Base-by-base conservation (phyloP, 2,329 filamentous ascomycete genomes). In the Zymoseptoria brevis region DNA sequence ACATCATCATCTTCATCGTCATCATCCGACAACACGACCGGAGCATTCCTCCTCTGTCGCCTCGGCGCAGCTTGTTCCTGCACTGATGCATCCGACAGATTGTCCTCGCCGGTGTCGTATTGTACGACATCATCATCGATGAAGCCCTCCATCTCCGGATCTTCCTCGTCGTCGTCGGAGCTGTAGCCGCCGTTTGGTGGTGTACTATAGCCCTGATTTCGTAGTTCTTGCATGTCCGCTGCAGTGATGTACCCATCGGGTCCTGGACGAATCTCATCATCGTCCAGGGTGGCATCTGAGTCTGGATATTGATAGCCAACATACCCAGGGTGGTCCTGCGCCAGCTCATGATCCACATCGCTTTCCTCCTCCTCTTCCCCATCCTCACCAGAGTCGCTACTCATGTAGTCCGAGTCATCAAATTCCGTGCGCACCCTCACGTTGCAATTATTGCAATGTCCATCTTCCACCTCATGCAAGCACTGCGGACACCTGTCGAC, bases 401-500 rank as follows among this genome's bases (percentile, higher is more conserved):
- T 8, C n/a, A 74, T 62, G 1, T 56, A 53, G 21, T 62, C 59
- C 54, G 61, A 58, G 60, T 73, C 71, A 19, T 76, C 75, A 57
- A 77, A 75, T 57, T 80, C 78, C 21, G 78, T 75, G 55, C 78
- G 76, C 56, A 80, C 82, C 54, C 81, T 79, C 59, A 77, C 62
- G 7, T 75, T 75, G 61, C 86, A 88, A 19, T 77, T 74, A 21
- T 69, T 62, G 66, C 86, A 89, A 66, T 71, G 64, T 58, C 82
- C 82, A 50, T 85, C 83, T 68, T 85, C 83, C 53, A 88, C 75
- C 70, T 88, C 86, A 79, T 81, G 83, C 8, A 78, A 73, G 71
- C 86, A 89, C 2, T 74, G 63, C 1, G 85, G 85, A 69, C 86
- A 89, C 63, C 85, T 79, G 57, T 81, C 74, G 19, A 87, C 80